Evolutionary conservation across 2,329 filamentous ascomycete species (phyloP).

Genomic region (Ilyonectria sp.): DNA sequence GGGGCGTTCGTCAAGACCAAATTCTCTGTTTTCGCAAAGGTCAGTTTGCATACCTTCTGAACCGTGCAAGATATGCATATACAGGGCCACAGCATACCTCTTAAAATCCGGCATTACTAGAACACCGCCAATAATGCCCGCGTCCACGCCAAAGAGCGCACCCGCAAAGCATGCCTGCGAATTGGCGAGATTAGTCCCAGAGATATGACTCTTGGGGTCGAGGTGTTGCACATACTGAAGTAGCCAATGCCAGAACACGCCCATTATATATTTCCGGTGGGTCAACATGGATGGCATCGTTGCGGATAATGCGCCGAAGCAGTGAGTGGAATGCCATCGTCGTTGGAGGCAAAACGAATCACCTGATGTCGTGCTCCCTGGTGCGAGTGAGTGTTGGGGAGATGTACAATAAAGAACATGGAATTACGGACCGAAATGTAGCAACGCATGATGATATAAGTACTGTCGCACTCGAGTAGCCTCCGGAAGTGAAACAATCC

Average conservation of each 20-base stretch:
- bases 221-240: slow-evolving; percentile 55
- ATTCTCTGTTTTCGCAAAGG: slow-evolving; percentile 35
- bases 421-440: slow-evolving; percentile 3
- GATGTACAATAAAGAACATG: background rate
- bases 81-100: slow-evolving; percentile 20
- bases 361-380: background rate
- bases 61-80: too few relatives aligned
- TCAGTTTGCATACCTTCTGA: background rate
- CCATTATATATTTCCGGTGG: slow-evolving; percentile 80
- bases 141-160: slow-evolving; percentile 47
- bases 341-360: background rate
- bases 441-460: slow-evolving; percentile 35
- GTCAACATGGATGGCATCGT: slow-evolving; percentile 76
- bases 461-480: slow-evolving; percentile 22
- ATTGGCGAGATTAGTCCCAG: background rate
- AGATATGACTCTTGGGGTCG: background rate
- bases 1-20: slow-evolving; percentile 38
- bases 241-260: slow-evolving; percentile 76
- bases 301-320: slow-evolving; percentile 60
- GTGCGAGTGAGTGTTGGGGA: background rate
- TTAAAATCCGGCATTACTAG: slow-evolving; percentile 48
- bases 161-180: slow-evolving; percentile 42
- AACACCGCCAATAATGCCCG: slow-evolving; percentile 49
- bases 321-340: slow-evolving; percentile 42
- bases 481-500: background rate